Evolutionary conservation across 1,284 basidiomycete genomes (phyloP).

Genomic region (Cutaneotrichosporon sp.): DNA sequence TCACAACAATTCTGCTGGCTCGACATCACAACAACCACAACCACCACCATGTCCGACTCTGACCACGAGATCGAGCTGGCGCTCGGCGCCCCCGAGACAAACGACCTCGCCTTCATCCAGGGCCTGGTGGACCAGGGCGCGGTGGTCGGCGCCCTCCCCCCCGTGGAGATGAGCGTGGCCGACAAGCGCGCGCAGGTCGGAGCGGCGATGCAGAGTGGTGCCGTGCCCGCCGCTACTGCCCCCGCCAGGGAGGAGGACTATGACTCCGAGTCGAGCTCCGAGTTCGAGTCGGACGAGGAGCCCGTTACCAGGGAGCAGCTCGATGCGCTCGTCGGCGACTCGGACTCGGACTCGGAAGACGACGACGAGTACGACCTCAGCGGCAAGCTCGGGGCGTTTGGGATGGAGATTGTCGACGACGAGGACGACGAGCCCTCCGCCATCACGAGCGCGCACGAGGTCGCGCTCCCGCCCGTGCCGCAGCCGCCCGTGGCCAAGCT

Average conservation of each 20-base stretch:
- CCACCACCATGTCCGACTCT: constrained; percentile 10
- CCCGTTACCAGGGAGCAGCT: constrained; percentile 26
- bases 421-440: constrained; percentile 30
- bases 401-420: constrained; percentile 28
- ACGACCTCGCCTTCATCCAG: constrained; percentile 48
- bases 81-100: constrained; percentile 29
- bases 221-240: neutral
- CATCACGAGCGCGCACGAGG: constrained; percentile 53
- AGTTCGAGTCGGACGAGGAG: constrained; percentile 32
- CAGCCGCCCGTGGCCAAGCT: constrained; percentile 45
- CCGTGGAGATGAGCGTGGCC: constrained; percentile 34
- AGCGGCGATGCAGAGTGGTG: constrained; percentile 31
- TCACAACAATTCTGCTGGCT: neutral
- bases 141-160: constrained; percentile 43
- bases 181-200: constrained; percentile 42
- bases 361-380: constrained; percentile 17
- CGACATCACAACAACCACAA: neutral
- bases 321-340: constrained; percentile 22
- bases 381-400: constrained; percentile 21
- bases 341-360: constrained; percentile 21
- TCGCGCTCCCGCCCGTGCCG: constrained; percentile 45
- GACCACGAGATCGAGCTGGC: constrained; percentile 21
- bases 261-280: constrained; percentile 34
- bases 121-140: constrained; percentile 45
- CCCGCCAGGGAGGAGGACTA: constrained; percentile 9